phyloP scores from a whole-genome alignment of 352 stramenopile genomes.

The Pythium folliculosum region DNA sequence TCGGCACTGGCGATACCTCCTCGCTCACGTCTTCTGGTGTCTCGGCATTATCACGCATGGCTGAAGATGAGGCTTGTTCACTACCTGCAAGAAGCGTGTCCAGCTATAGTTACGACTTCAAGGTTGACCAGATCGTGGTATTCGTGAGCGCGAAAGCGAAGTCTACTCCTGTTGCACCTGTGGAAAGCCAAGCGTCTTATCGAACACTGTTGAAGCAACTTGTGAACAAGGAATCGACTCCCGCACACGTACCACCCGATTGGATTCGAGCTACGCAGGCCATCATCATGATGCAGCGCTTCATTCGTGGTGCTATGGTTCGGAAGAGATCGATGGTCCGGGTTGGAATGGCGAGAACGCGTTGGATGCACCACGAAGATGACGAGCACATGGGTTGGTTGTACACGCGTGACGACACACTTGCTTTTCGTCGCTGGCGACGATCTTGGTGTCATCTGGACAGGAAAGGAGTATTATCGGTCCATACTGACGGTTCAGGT shows the following conservation, averaged over 20 bases:
- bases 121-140: slow-evolving; percentile 60
- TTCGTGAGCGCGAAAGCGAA: slow-evolving; percentile 70
- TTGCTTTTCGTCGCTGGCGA: slow-evolving; percentile 84
- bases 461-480: slow-evolving; percentile 62
- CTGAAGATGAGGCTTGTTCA: slow-evolving; percentile 13
- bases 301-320: slow-evolving; percentile 76
- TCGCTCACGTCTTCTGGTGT: slow-evolving; percentile 31
- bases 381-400: slow-evolving; percentile 82
- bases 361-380: slow-evolving; percentile 59
- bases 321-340: slow-evolving; percentile 67
- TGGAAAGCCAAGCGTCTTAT: slow-evolving; percentile 69
- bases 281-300: slow-evolving; percentile 80
- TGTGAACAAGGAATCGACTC: slow-evolving; percentile 56
- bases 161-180: slow-evolving; percentile 18
- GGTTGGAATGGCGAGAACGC: slow-evolving; percentile 50
- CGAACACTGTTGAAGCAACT: slow-evolving; percentile 72
- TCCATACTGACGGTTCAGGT: slow-evolving; percentile 74
- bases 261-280: slow-evolving; percentile 72
- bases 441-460: slow-evolving; percentile 82
- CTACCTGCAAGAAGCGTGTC: slow-evolving; percentile 11
- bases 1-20: slow-evolving; percentile 19
- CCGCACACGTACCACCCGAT: slow-evolving; percentile 48
- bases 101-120: slow-evolving; percentile 80
- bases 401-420: slow-evolving; percentile 78
- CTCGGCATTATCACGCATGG: slow-evolving; percentile 5